These are phyloP conservation scores for Termitomyces sp. DNA, from an alignment of 768 basidiomycete genomes.

Conservation along the genomic window DNA sequence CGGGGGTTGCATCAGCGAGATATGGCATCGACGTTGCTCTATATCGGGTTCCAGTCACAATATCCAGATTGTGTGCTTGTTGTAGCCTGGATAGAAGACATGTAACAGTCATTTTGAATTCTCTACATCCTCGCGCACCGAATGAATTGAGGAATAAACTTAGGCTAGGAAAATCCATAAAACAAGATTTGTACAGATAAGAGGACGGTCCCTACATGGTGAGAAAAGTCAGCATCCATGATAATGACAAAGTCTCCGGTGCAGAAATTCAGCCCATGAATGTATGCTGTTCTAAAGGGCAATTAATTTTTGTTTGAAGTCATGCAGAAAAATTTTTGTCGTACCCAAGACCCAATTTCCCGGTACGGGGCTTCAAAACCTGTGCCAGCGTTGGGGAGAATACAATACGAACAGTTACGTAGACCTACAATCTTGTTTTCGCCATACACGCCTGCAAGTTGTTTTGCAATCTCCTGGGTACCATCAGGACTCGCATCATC, in stretches of 20 bases:
- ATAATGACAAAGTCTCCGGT: slow-evolving; percentile 93
- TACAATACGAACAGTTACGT: background rate
- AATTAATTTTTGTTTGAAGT: background rate
- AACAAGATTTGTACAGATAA: background rate
- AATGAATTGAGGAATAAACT: slow-evolving; percentile 93
- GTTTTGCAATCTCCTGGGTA: slow-evolving; percentile 82
- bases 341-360: slow-evolving; percentile 89
- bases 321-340: slow-evolving; percentile 15
- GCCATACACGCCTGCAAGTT: slow-evolving; percentile 78
- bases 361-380: slow-evolving; percentile 83
- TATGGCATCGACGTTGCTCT: slow-evolving; percentile 57
- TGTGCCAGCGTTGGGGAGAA: slow-evolving; percentile 24
- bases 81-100: slow-evolving; percentile 53
- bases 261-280: slow-evolving; percentile 86
- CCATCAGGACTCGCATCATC: slow-evolving; percentile 94
- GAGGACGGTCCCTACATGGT: slow-evolving; percentile 60
- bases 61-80: slow-evolving; percentile 83
- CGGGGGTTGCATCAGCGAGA: slow-evolving; percentile 59
- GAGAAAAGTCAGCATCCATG: slow-evolving; percentile 97
- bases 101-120: background rate
- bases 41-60: slow-evolving; percentile 92
- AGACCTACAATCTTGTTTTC: slow-evolving; percentile 74
- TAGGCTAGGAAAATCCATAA: slow-evolving; percentile 53
- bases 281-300: slow-evolving; percentile 66
- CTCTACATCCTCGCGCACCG: slow-evolving; percentile 41